These are phyloP conservation scores for Candida sanyaensis DNA, from an alignment of 1,139 yeast genomes.

Conservation along the genomic window DNA sequence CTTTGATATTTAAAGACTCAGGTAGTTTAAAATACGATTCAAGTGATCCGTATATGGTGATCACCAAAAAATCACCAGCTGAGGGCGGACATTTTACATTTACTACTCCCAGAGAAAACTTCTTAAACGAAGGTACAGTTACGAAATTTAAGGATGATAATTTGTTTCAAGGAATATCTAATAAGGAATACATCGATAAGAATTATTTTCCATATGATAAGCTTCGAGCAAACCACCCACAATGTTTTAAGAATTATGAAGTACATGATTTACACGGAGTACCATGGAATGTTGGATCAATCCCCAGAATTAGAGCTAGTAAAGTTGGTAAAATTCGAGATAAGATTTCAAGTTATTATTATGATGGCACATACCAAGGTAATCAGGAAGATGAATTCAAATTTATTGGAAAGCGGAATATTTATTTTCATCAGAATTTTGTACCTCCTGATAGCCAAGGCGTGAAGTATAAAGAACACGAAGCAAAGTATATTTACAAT, in stretches of 20 bases:
- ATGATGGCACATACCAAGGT: neutral
- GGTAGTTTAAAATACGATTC: constrained; percentile 24
- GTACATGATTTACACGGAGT: constrained; percentile 27
- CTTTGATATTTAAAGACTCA: constrained; percentile 34
- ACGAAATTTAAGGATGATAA: constrained; percentile 11
- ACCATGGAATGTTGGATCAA: constrained; percentile 48
- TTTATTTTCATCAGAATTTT: constrained; percentile 35
- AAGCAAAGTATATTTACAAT: constrained; percentile 34
- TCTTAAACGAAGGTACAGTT: constrained; percentile 8
- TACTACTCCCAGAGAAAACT: constrained; percentile 15
- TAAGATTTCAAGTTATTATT: constrained; percentile 13
- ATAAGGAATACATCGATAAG: constrained; percentile 27
- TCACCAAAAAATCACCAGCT: constrained; percentile 26
- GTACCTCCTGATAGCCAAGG: constrained; percentile 13
- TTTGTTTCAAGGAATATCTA: constrained; percentile 28
- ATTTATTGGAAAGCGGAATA: constrained; percentile 27
- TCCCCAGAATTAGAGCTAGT: constrained; percentile 36
- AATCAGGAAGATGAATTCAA: constrained; percentile 22
- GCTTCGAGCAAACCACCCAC: constrained; percentile 10
- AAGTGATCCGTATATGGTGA: constrained; percentile 29
- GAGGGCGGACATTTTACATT: constrained; percentile 37
- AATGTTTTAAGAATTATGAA: constrained; percentile 30
- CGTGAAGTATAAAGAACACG: constrained; percentile 18
- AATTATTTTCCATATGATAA: constrained; percentile 23
- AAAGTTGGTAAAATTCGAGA: constrained; percentile 20